These are phyloP conservation scores for Begonia masoniana DNA, from an alignment of 306 rosid species.

Conservation along the genomic window DNA sequence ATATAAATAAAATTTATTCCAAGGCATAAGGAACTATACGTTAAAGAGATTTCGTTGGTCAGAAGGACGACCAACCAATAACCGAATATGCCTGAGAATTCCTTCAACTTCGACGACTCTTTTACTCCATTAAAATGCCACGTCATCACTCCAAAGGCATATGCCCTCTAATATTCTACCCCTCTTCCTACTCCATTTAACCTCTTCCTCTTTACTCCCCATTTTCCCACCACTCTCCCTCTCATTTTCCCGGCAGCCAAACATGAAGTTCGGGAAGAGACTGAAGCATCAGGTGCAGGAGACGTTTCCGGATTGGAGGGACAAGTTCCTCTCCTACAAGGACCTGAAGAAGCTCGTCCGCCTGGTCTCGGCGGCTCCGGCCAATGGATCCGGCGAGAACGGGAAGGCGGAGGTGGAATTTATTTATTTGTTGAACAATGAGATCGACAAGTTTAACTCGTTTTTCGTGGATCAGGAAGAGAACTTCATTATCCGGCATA, in stretches of 20 bases:
- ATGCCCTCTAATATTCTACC: conserved; percentile 62
- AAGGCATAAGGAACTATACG: too few species aligned
- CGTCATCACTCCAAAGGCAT: conserved; percentile 63
- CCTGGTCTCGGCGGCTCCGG: conserved; percentile 26
- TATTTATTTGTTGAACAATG: conserved; percentile 53
- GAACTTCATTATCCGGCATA: conserved; percentile 60
- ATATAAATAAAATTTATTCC: too few species aligned
- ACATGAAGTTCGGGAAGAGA: conserved; percentile 77
- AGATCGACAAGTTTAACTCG: conserved; percentile 74
- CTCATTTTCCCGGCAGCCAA: neutral
- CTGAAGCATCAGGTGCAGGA: conserved; percentile 61
- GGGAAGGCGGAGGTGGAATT: conserved; percentile 52
- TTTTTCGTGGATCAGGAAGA: conserved; percentile 81
- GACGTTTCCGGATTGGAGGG: conserved; percentile 63
- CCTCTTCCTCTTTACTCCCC: conserved; percentile 3
- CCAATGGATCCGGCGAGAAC: conserved; percentile 16
- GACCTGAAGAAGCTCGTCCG: conserved; percentile 62
- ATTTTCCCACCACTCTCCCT: neutral
- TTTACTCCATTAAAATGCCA: conserved; percentile 32
- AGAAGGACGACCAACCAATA: conserved; percentile 15
- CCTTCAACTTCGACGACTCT: conserved; percentile 28
- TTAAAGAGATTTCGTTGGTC: conserved; percentile 5
- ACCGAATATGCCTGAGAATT: conserved; percentile 66
- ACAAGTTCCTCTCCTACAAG: conserved; percentile 75
- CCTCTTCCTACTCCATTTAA: conserved; percentile 21